Evolutionary conservation across 2,329 filamentous ascomycete species (phyloP).

Genomic region (Bipolaris sorokiniana): DNA sequence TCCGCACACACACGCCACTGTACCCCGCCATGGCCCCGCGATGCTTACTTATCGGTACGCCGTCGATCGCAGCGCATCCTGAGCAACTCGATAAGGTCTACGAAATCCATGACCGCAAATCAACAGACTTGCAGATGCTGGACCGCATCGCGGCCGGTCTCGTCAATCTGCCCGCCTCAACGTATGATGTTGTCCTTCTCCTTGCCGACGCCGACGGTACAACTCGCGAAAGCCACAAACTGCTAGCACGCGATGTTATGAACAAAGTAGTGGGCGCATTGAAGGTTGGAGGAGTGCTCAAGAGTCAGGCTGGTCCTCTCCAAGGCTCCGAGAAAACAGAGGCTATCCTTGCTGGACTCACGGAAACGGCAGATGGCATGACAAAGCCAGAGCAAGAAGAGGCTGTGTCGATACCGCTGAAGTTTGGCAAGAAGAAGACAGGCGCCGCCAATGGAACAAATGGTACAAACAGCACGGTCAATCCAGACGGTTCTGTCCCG

Average conservation of each 20-base stretch:
- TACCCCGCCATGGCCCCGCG: conserved; percentile 53
- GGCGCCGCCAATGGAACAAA: conserved; percentile 33
- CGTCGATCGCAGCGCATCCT: conserved; percentile 85
- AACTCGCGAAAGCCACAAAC: conserved; percentile 63
- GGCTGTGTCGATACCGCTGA: conserved; percentile 65
- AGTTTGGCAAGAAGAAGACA: conserved; percentile 69
- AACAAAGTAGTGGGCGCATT: conserved; percentile 72
- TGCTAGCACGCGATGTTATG: conserved; percentile 73
- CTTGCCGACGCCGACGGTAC: conserved; percentile 78
- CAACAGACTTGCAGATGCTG: conserved; percentile 95
- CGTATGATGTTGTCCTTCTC: conserved; percentile 85
- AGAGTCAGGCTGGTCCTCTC: conserved; percentile 71
- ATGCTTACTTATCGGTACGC: conserved; percentile 86
- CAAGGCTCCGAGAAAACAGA: conserved; percentile 67
- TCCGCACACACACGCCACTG: conserved; percentile 1
- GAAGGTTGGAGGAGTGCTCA: conserved; percentile 70
- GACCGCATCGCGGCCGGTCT: conserved; percentile 86
- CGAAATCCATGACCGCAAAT: conserved; percentile 72
- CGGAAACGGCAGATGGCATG: conserved; percentile 69
- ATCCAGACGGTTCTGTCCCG: conserved; percentile 48
- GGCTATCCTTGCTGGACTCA: conserved; percentile 81
- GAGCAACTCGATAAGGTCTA: conserved; percentile 75
- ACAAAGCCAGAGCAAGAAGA: conserved; percentile 71
- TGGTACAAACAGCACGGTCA: conserved; percentile 31
- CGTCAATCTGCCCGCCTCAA: conserved; percentile 73